Evolutionary conservation across 225 moss, liverwort and hornwort genomes (phyloP), one percentile per base, ranked within the genome.

Genomic region (Climacium dendroides): DNA sequence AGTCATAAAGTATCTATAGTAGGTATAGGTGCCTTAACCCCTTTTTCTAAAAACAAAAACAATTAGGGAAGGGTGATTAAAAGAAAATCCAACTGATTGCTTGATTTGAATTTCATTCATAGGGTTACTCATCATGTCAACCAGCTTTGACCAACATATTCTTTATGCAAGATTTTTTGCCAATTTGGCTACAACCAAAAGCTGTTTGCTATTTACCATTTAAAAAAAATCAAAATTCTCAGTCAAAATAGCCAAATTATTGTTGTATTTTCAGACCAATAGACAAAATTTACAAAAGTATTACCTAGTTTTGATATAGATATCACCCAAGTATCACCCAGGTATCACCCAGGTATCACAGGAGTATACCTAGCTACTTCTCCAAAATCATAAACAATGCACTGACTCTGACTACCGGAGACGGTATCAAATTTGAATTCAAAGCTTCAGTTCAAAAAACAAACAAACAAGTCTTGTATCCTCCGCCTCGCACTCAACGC

Each of bases 161-260:
- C 34, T 19, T 19, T 35, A 11, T 35, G 2, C 6, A 19, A 1
- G 3, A n/a, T n/a, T 20, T 64, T 35, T 67, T 23, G 1, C 5
- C n/a, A n/a, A 32, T 1, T 62, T 5, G 15, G 11, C 37, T 37
- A 37, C 3, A 67, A 7, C 11, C 3, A 7, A 37, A 10, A 39
- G 1, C 24, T 39, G 8, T 39, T 37, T 67, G 23, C 3, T 26
- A 71, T 5, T 25, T 43, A n/a, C n/a, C n/a, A n/a, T 13, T 9
- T 9, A 2, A 43, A 13, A 2, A 0, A 24, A 8, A 8, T 41
- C 0, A 11, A 6, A 29, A 10, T 3, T 10, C 7, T 2, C 0
- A 0, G 2, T 74, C 12, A 32, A 32, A 29, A 12, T 4, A 32
- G 7, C 11, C 0, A 13, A 2, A 5, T 48, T 48, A 32, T 0